A percentile compares a stretch with the other conserved stretches of the same genome.
Conservation (phyloP, 805 yeast species). For the Isabelozyma heimii region DNA sequence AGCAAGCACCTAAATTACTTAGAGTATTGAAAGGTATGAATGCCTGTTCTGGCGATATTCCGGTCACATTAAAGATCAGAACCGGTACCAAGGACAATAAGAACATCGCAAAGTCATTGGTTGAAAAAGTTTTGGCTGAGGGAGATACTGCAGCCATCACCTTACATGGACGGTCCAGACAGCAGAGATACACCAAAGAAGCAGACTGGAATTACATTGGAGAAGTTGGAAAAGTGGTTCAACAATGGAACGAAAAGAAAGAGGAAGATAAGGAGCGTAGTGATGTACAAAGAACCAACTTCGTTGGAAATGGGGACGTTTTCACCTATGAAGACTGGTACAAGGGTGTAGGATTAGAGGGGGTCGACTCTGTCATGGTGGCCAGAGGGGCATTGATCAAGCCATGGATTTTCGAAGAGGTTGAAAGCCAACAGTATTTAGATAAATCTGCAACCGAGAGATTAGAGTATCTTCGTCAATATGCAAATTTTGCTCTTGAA, state of each 20-base stretch:
- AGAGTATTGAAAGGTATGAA: slow-evolving; percentile 86
- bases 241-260: slow-evolving; percentile 53
- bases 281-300: slow-evolving; percentile 66
- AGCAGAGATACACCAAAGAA: slow-evolving; percentile 85
- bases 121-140: slow-evolving; percentile 68
- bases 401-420: slow-evolving; percentile 98
- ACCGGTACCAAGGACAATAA: slow-evolving; percentile 85
- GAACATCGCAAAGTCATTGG: slow-evolving; percentile 82
- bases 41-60: slow-evolving; percentile 83
- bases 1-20: slow-evolving; percentile 77
- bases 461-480: slow-evolving; percentile 67
- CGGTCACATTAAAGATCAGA: slow-evolving; percentile 88
- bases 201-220: slow-evolving; percentile 93
- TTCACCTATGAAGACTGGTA: slow-evolving; percentile 88
- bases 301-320: slow-evolving; percentile 94
- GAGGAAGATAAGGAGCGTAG: slow-evolving; percentile 57
- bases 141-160: slow-evolving; percentile 89
- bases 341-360: slow-evolving; percentile 57
- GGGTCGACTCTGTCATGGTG: slow-evolving; percentile 92
- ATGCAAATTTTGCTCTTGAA: slow-evolving; percentile 77
- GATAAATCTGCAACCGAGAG: slow-evolving; percentile 92
- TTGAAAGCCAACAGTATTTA: slow-evolving; percentile 81
- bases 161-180: slow-evolving; percentile 93
- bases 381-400: slow-evolving; percentile 97
- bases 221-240: slow-evolving; percentile 66